A percentile compares a stretch with the other conserved stretches of the same genome.
These are phyloP conservation scores for Zoysia pacifica DNA, from an alignment of 176 grass and related monocot genomes.

Conservation along the genomic window DNA sequence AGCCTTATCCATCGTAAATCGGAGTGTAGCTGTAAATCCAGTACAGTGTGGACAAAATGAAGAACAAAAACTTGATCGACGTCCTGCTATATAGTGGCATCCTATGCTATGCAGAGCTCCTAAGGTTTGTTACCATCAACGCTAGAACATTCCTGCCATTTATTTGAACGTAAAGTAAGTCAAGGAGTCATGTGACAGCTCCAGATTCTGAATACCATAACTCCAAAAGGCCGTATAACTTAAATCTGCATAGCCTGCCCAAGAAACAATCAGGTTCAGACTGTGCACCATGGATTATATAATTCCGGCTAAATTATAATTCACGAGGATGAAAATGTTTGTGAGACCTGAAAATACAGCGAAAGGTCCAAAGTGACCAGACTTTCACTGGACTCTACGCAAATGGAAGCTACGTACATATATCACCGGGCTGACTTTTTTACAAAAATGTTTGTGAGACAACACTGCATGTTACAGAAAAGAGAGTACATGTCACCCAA, in stretches of 20 bases:
- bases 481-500: constrained; percentile 5
- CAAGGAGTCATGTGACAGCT: not conserved
- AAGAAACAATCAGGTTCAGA: not conserved
- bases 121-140: not conserved
- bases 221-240: not conserved
- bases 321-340: not conserved
- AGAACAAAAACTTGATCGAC: not conserved
- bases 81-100: not conserved
- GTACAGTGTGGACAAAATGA: not conserved
- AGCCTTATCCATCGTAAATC: constrained; percentile 3
- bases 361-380: too few species aligned
- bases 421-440: too few species aligned
- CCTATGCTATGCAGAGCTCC: not conserved
- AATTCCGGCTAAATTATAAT: not conserved
- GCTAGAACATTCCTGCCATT: not conserved
- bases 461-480: constrained; percentile 22
- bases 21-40: not conserved
- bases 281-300: not conserved
- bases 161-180: not conserved
- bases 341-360: not conserved
- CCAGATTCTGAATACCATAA: not conserved
- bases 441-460: constrained; percentile 11
- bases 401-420: too few species aligned
- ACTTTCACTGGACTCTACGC: too few species aligned
- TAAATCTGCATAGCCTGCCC: not conserved